Conservation (phyloP, 805 yeast genomes). For the Kodamaea sagamina region DNA sequence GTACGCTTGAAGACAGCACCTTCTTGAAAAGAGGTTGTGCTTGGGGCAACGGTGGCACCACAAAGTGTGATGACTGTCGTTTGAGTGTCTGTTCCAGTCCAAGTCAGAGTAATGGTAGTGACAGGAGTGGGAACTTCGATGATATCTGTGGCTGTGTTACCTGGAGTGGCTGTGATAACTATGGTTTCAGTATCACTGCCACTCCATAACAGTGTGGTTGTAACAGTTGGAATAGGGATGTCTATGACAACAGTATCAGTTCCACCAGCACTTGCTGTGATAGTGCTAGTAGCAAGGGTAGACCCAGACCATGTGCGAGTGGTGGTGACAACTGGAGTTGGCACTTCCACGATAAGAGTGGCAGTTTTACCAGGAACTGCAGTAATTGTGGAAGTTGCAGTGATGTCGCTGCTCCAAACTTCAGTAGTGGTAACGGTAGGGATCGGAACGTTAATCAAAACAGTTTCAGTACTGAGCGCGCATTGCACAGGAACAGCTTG, state of each 20-base stretch:
- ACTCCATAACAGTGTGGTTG: conserved; percentile 4
- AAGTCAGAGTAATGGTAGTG: conserved; percentile 9
- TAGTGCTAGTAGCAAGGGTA: conserved; percentile 6
- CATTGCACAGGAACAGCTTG: no score
- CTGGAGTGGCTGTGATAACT: conserved; percentile 1
- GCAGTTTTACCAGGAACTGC: conserved; percentile 16
- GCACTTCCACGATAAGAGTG: conserved; percentile 17
- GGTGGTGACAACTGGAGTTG: conserved; percentile 6
- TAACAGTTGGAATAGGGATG: conserved; percentile 12
- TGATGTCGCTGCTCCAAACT: conserved; percentile 1
- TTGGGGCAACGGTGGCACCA: no score
- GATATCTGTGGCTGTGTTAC: conserved; percentile 12
- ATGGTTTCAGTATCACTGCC: not conserved
- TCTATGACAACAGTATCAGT: conserved; percentile 16
- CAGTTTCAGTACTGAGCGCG: no score
- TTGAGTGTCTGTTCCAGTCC: conserved; percentile 14
- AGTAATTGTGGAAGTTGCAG: conserved; percentile 16
- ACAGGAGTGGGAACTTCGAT: conserved; percentile 18
- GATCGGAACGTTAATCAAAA: conserved; percentile 17
- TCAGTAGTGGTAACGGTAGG: conserved; percentile 14
- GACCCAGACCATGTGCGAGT: conserved; percentile 14
- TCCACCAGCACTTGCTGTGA: conserved; percentile 9
- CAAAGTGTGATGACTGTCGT: conserved; percentile 6
- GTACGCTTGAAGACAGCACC: no score
- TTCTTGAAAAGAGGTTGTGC: no score